Base-by-base conservation (phyloP, 2,329 filamentous ascomycete genomes). In the Fusarium sororula region DNA sequence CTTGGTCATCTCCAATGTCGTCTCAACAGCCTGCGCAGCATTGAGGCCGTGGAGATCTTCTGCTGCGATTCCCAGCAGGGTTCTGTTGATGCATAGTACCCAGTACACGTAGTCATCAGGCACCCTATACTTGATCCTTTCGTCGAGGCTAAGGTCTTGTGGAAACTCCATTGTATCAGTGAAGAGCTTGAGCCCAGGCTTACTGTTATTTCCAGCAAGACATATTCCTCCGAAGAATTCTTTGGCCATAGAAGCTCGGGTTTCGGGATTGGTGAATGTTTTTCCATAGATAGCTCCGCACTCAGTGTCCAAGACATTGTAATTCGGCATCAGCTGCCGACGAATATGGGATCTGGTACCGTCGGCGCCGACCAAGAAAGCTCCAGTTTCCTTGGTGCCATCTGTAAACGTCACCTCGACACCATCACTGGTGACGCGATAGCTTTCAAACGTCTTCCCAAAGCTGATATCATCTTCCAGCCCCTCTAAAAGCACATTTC, bases 351-450 rank as follows among this genome's bases (percentile, higher is more conserved):
- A 50, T n/a, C 28, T 50, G 22, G 28, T 32, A 13, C 47, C 28
- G 11, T 50, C 47, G 22, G 47, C 47, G 28, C 47, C 28, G 7
- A 32, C 47, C 22, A 50, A 13, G 22, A 50, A 7, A 6, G 15
- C 28, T n/a, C 47, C 47, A 2, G 28, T 32, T 32, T 50, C 22
- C 5, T 7, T 50, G 1, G 28, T 50, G 2, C 47, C 22, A 50
- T 50, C 28, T 12, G 28, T 7, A 32, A 50, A 50, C 3, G 22
- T 32, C 22, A 32, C 28, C 22, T 50, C 22, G 6, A 50, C 47
- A n/a, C 28, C 47, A 13, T 10, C 28, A 9, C 28, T 7, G 0
- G 28, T 32, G 7, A 32, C 5, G 1, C 22, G 7, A 32, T n/a
- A 50, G 1, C 22, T 50, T 18, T n/a, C 3, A 2, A 50, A 50